phyloP scores from a whole-genome alignment of 805 yeast species.

The Peterozyma toletana region DNA sequence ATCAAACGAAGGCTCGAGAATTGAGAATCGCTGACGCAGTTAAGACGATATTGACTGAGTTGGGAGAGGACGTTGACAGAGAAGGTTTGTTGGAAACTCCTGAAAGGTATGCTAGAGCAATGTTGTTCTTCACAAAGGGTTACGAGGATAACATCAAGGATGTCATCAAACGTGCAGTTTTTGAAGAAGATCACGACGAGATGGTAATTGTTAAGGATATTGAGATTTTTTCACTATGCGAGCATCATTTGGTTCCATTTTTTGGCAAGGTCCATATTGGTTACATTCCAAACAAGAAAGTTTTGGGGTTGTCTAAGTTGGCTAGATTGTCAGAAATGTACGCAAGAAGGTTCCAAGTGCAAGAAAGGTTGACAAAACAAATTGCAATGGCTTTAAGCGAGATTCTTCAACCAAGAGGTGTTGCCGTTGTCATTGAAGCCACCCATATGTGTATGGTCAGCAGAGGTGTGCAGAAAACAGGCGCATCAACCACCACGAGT shows the following conservation, averaged over 20 bases:
- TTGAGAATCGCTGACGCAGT: constrained; percentile 81
- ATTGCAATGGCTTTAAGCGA: constrained; percentile 94
- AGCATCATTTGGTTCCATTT: constrained; percentile 96
- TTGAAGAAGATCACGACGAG: constrained; percentile 97
- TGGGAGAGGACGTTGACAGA: constrained; percentile 86
- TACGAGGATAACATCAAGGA: constrained; percentile 91
- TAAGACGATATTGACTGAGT: constrained; percentile 62
- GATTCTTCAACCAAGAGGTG: constrained; percentile 90
- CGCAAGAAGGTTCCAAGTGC: constrained; percentile 93
- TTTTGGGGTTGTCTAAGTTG: constrained; percentile 84
- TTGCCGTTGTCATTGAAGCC: constrained; percentile 97
- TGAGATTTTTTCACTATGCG: constrained; percentile 87
- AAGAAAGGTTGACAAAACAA: constrained; percentile 93
- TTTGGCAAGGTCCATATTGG: constrained; percentile 96
- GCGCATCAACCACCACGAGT: constrained; percentile 88
- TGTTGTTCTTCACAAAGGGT: constrained; percentile 93
- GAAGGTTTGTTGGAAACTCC: constrained; percentile 95
- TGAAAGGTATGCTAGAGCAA: constrained; percentile 91
- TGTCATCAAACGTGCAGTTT: constrained; percentile 90
- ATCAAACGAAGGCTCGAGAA: constrained; percentile 61
- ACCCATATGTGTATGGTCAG: constrained; percentile 99
- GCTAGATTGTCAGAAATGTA: constrained; percentile 98
- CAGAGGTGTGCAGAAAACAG: constrained; percentile 94
- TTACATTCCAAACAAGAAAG: constrained; percentile 93
- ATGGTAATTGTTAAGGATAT: constrained; percentile 98